Percentiles rank a stretch among this genome's conserved stretches.
Evolutionary conservation across 192 early-diverging fungal species (phyloP).

Genomic region (Coemansia biformis): DNA sequence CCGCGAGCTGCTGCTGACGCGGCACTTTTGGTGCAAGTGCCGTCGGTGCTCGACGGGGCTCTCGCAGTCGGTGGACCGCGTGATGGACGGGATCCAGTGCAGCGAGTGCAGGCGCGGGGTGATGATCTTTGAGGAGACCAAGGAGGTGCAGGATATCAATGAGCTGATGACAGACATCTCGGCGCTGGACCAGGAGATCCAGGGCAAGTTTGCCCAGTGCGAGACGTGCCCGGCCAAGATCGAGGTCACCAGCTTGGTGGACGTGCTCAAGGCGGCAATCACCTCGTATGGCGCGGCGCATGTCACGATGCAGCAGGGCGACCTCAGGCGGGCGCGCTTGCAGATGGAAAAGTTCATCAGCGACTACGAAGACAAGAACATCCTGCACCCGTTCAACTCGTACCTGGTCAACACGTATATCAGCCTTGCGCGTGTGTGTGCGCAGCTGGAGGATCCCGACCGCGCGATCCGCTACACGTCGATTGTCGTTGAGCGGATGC

Average conservation of each 20-base stretch:
- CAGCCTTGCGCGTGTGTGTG: conserved; percentile 37
- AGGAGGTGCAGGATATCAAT: conserved; percentile 58
- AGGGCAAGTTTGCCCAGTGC: conserved; percentile 55
- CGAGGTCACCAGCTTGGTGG: conserved; percentile 46
- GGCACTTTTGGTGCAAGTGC: conserved; percentile 77
- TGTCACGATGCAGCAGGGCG: conserved; percentile 37
- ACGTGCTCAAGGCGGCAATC: conserved; percentile 52
- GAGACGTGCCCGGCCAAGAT: conserved; percentile 48
- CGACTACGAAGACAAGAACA: conserved; percentile 42
- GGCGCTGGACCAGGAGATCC: conserved; percentile 51
- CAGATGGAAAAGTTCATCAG: conserved; percentile 49
- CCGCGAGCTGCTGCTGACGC: conserved; percentile 58
- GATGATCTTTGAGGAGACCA: conserved; percentile 57
- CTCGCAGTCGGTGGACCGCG: conserved; percentile 62
- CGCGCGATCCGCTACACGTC: conserved; percentile 45
- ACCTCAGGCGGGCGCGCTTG: conserved; percentile 33
- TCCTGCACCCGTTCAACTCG: conserved; percentile 53
- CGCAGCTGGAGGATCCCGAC: conserved; percentile 34
- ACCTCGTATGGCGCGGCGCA: conserved; percentile 46
- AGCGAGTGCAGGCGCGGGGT: conserved; percentile 50
- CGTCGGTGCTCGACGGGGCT: conserved; percentile 58
- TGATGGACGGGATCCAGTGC: conserved; percentile 66
- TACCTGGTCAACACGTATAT: conserved; percentile 47
- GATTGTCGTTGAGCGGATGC: conserved; percentile 46
- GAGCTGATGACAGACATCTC: conserved; percentile 53